Conservation (phyloP, 2,329 filamentous ascomycete species). For the Dactylellina haptotyla region DNA sequence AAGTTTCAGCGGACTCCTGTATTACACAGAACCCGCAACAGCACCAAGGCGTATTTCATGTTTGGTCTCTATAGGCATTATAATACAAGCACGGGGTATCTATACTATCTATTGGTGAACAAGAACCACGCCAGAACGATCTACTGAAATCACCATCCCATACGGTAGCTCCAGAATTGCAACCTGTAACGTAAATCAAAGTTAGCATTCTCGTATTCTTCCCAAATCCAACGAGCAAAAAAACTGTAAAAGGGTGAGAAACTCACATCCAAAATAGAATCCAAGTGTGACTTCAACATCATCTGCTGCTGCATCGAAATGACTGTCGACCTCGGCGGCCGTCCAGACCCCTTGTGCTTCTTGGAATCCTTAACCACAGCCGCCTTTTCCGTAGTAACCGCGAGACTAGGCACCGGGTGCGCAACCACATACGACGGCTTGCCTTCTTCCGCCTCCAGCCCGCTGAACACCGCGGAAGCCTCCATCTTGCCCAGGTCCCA, state of each 20-base stretch:
- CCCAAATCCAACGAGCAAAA: too few species aligned
- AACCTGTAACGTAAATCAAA: constrained; percentile 51
- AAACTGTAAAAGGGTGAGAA: not conserved
- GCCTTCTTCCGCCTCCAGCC: constrained; percentile 74
- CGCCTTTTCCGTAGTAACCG: constrained; percentile 72
- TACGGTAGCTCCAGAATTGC: constrained; percentile 89
- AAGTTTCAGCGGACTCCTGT: not conserved
- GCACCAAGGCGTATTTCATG: not conserved
- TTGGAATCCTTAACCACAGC: constrained; percentile 56
- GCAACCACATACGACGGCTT: constrained; percentile 77
- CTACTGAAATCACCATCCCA: constrained; percentile 89
- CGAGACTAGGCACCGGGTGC: constrained; percentile 72
- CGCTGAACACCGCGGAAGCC: constrained; percentile 81
- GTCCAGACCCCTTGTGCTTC: constrained; percentile 59
- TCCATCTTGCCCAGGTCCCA: constrained; percentile 88
- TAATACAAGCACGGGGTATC: constrained; percentile 17
- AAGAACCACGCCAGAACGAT: constrained; percentile 88
- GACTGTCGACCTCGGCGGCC: constrained; percentile 78
- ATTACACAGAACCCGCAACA: not conserved
- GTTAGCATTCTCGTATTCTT: constrained; percentile 29
- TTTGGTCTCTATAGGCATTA: not conserved
- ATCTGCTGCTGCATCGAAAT: constrained; percentile 89
- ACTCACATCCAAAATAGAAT: constrained; percentile 81
- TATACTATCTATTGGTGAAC: constrained; percentile 70
- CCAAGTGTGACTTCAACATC: constrained; percentile 84